Evolutionary conservation across 2,329 filamentous ascomycete species (phyloP).

Genomic region (Colletotrichum sublineola): DNA sequence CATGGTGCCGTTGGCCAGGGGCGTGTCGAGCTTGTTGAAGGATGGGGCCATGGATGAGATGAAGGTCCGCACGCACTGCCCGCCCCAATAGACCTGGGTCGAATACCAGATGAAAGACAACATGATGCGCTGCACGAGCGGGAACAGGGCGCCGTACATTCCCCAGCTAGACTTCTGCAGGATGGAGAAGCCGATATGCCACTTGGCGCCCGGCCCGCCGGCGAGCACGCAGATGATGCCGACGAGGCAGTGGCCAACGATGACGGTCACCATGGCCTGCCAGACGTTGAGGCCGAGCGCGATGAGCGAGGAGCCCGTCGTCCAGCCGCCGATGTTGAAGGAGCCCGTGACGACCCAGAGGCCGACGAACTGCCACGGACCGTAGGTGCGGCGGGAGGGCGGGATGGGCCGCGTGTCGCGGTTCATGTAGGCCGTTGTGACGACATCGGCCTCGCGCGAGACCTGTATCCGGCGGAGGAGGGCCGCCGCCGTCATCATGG

Average conservation of each 20-base stretch:
- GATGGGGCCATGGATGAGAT: slow-evolving; percentile 43
- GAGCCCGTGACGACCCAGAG: slow-evolving; percentile 52
- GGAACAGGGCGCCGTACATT: slow-evolving; percentile 46
- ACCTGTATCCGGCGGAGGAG: slow-evolving; percentile 45
- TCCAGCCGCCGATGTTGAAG: slow-evolving; percentile 52
- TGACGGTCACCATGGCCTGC: slow-evolving; percentile 47
- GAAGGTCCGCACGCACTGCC: slow-evolving; percentile 46
- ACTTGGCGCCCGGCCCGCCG: slow-evolving; percentile 47
- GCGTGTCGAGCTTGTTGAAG: slow-evolving; percentile 42
- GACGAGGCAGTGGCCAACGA: slow-evolving; percentile 45
- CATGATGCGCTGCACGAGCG: slow-evolving; percentile 46
- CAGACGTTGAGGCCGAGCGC: slow-evolving; percentile 48
- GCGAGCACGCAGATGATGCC: slow-evolving; percentile 47
- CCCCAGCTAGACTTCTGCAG: slow-evolving; percentile 48
- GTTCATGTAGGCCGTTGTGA: slow-evolving; percentile 47
- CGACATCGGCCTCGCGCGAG: slow-evolving; percentile 45
- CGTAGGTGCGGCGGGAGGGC: slow-evolving; percentile 49
- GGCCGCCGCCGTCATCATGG: slow-evolving; percentile 22
- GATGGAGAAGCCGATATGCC: slow-evolving; percentile 49
- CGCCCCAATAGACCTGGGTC: slow-evolving; percentile 47
- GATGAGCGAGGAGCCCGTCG: slow-evolving; percentile 49
- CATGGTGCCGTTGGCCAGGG: slow-evolving; percentile 43
- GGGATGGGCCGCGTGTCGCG: slow-evolving; percentile 49
- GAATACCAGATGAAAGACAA: slow-evolving; percentile 48
- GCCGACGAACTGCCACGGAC: slow-evolving; percentile 50